These are phyloP conservation scores for Fremontodendron californicum DNA, from an alignment of 345 rosid genomes.

Conservation along the genomic window DNA sequence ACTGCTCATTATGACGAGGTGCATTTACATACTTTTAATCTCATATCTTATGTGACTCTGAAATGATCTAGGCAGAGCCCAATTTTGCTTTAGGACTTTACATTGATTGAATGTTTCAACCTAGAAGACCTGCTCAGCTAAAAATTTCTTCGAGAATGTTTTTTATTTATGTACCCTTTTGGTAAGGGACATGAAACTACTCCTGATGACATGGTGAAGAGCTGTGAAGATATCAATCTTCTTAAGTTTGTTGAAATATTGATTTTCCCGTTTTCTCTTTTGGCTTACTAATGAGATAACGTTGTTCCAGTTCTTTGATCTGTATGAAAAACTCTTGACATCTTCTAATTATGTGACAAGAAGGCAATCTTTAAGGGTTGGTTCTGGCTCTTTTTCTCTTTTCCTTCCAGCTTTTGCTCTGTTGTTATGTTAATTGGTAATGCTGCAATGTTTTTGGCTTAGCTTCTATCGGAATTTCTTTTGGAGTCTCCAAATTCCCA, in stretches of 20 bases:
- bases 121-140: not conserved
- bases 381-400: constrained; percentile 17
- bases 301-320: constrained; percentile 82
- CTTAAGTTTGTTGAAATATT: not conserved
- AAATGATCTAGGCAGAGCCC: not conserved
- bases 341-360: constrained; percentile 94
- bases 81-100: constrained; percentile 4
- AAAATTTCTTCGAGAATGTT: not conserved
- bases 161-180: not conserved
- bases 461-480: constrained; percentile 94
- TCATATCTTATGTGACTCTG: not conserved
- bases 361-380: constrained; percentile 94
- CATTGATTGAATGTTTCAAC: constrained; percentile 7
- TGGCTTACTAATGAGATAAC: constrained; percentile 22
- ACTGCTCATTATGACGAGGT: constrained; percentile 87
- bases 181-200: not conserved
- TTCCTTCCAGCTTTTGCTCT: not conserved
- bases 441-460: constrained; percentile 24
- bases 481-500: constrained; percentile 83
- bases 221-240: constrained; percentile 20
- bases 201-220: not conserved
- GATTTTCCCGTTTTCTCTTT: not conserved
- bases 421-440: not conserved
- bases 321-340: constrained; percentile 74
- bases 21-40: constrained; percentile 17